Base-by-base conservation (phyloP, 495 filamentous ascomycete species). In the Geopyxis carbonaria region DNA sequence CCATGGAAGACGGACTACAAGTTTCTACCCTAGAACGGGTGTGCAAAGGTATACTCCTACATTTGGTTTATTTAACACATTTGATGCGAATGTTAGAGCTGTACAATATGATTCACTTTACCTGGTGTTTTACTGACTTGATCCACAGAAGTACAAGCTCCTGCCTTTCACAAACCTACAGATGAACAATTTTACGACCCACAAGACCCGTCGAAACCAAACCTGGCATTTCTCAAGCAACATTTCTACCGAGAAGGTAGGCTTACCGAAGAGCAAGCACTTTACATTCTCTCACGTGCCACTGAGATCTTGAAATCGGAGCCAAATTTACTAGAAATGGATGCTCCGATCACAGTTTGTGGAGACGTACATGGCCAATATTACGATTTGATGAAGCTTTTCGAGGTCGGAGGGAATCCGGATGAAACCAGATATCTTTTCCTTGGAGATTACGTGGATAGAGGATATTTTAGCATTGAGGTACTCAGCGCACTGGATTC, bases 311-410 rank as follows among this genome's bases (percentile, higher is more conserved):
- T 97, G 38, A 75, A 73, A 45, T 64, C 72, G 28, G 89, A 97
- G 61, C 89, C 89, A 23, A 97, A 94, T 59, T 66, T 97, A 34
- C 71, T 97, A 44, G 89, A 97, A 66, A 95, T 97, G 89, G 89
- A 97, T 64, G 89, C 89, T 22, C 89, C 89, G 20, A 97, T 97
- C 58, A 97, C 89, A n/a, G 89, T 97, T 24, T 97, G 89, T 56
- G 89, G 89, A 53, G 89, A 97, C 56, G 85, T 97, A 38, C 89
- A 97, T 61, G 89, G 89, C 40, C 89, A 97, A 63, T 97, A 93
- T 61, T 95, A 92, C 54, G 89, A 97, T 62, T 61, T 97, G 58
- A 97, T 97, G 89, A 97, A 97, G 66, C 69, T 97, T 16, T 97
- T 97, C 59, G 89, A 97, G 59, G 89, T 97, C 34, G 89, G 89